A percentile compares a stretch with the other conserved stretches of the same genome.
These are phyloP conservation scores for Xylariaceae sp. DNA, from an alignment of 2,329 filamentous ascomycete species.

Conservation along the genomic window DNA sequence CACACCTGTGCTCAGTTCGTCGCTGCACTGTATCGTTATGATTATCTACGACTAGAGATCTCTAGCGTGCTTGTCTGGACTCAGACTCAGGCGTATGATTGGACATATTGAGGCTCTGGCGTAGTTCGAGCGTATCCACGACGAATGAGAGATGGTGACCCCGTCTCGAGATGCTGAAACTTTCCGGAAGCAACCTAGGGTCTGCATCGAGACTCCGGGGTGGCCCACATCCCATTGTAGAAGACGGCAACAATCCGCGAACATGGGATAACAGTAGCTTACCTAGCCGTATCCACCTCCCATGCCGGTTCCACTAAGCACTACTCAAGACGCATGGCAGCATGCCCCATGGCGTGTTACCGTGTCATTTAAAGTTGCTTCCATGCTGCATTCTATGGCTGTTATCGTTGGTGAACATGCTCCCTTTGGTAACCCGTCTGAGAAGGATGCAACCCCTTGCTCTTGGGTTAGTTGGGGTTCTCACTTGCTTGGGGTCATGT, in stretches of 20 bases:
- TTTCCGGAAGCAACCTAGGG: constrained; percentile 15
- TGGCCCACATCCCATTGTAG: constrained; percentile 29
- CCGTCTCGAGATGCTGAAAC: constrained; percentile 15
- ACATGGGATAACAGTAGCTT: constrained; percentile 34
- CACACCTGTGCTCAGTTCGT: constrained; percentile 1
- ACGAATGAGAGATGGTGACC: constrained; percentile 5
- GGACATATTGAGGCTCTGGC: constrained; percentile 20
- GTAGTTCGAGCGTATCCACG: constrained; percentile 3
- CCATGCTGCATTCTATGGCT: not conserved
- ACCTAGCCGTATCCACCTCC: constrained; percentile 31
- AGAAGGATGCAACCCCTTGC: constrained; percentile 16
- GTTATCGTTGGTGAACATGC: constrained; percentile 13
- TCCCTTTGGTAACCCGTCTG: constrained; percentile 4
- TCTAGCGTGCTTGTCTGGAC: not conserved
- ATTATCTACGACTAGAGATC: not conserved
- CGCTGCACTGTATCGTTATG: constrained; percentile 3
- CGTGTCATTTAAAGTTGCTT: not conserved
- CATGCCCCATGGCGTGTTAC: constrained; percentile 6
- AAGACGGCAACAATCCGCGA: constrained; percentile 40
- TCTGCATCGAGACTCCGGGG: constrained; percentile 24
- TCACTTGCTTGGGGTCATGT: too few species aligned
- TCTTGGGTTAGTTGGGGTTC: constrained; percentile 5
- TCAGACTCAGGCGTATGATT: constrained; percentile 5
- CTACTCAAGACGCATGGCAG: constrained; percentile 20
- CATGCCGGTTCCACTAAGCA: constrained; percentile 28